Evolutionary conservation across 441 rosid species (phyloP), one percentile per base, ranked within the genome.

Genomic region (Populus hybrid): DNA sequence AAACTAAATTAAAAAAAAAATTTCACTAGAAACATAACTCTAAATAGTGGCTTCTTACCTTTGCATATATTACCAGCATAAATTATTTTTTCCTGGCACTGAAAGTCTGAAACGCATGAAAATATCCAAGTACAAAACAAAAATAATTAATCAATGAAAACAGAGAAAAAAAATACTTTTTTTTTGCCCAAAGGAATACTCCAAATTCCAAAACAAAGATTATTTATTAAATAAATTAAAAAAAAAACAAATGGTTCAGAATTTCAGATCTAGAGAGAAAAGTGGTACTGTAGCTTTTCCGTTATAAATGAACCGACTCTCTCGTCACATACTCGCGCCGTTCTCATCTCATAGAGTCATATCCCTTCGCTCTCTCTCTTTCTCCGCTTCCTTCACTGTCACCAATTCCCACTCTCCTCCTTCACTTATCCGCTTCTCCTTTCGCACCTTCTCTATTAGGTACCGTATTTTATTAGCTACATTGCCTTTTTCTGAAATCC

Each of bases 321-420:
- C 83, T 80, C 83, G 28, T 75, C 86, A 38, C 70, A 40, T 78
- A 64, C 80, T 79, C 82, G 77, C 81, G 75, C 83, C 85, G 78
- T 40, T 73, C 78, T 3, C 76, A 67, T 67, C 79, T 71, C 53
- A 14, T 0, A 24, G 35, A 35, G 11, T 23, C 34, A 32, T 66
- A 66, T 65, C 76, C 6, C 8, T 69, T 69, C 20, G 35, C 67
- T 36, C 67, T 59, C 67, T 38, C n/a, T 1, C 38, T n/a, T 14
- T 4, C 59, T 30, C 75, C 30, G 0, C 32, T 66, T 23, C 69
- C n/a, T 7, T 30, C 2, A 10, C 26, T 5, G 0, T n/a, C 67
- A 34, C 35, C 76, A 0, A 10, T n/a, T 18, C 38, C 53, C 3
- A 4, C 65, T 28, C 57, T 67, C 64, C 42, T 38, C 70, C 72